phyloP scores from a whole-genome alignment of 1,139 yeast species.

The Candida pseudoviswanathii region DNA sequence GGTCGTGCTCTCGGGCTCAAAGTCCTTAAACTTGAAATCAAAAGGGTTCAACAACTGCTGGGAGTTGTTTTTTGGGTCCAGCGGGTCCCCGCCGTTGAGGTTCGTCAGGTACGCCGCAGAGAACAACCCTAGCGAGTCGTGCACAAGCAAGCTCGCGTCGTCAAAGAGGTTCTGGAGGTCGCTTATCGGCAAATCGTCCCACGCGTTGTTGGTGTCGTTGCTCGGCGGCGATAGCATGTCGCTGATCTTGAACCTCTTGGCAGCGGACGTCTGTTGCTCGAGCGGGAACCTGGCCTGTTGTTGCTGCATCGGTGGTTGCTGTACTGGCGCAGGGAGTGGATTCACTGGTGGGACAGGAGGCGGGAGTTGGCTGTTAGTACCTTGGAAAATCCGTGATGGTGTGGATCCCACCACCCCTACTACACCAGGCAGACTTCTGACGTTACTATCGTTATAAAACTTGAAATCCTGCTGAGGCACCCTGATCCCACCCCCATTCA shows the following conservation, averaged over 20 bases:
- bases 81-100: not conserved
- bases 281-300: not conserved
- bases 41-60: not conserved
- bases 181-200: conserved; percentile 15
- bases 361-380: too few relatives aligned
- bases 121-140: conserved; percentile 32
- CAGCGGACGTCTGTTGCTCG: not conserved
- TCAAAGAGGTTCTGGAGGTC: conserved; percentile 38
- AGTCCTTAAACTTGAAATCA: not conserved
- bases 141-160: conserved; percentile 54
- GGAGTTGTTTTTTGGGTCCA: not conserved
- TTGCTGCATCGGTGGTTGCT: not conserved
- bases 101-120: conserved; percentile 11
- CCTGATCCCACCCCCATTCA: too few relatives aligned
- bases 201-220: conserved; percentile 10
- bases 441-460: conserved; percentile 5
- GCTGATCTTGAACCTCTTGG: conserved; percentile 10
- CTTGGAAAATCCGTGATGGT: too few relatives aligned
- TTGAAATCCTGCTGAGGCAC: not conserved
- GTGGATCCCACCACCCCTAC: too few relatives aligned
- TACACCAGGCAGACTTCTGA: not conserved
- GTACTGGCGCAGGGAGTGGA: not conserved
- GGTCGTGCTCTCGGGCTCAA: not conserved
- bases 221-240: conserved; percentile 30
- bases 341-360: too few relatives aligned